phyloP scores from a whole-genome alignment of 1,139 yeast species.

The Yamadazyma pseudoaaseri region DNA sequence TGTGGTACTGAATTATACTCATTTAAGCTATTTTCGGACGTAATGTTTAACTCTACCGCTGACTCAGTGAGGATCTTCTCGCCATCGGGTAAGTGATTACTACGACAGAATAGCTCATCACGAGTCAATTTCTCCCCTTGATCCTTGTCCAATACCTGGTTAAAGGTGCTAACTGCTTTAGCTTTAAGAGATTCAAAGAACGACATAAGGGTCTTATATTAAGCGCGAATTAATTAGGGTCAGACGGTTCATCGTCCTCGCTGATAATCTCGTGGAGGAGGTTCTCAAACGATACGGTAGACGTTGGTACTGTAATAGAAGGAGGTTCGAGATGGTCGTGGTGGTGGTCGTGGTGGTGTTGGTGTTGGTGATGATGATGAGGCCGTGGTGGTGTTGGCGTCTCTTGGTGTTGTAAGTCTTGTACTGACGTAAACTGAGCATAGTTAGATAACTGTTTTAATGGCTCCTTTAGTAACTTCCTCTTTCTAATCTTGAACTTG shows the following conservation, averaged over 20 bases:
- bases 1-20: conserved; percentile 34
- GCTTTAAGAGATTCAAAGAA: conserved; percentile 48
- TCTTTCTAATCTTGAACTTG: conserved; percentile 53
- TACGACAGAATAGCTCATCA: conserved; percentile 68
- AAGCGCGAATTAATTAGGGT: not conserved
- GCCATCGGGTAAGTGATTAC: conserved; percentile 66
- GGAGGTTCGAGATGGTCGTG: not conserved
- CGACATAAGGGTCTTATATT: conserved; percentile 34
- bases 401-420: conserved; percentile 30
- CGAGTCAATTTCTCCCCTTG: conserved; percentile 42
- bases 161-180: conserved; percentile 45
- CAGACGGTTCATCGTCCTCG: conserved; percentile 15
- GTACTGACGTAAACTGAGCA: conserved; percentile 35
- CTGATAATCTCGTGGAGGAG: conserved; percentile 17
- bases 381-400: conserved; percentile 1
- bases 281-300: conserved; percentile 13
- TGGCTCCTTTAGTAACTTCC: conserved; percentile 29
- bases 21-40: conserved; percentile 32
- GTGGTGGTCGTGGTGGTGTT: conserved; percentile 3
- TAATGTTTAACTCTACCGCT: conserved; percentile 64
- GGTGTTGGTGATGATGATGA: conserved; percentile 8
- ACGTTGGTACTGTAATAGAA: not conserved
- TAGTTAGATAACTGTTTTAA: conserved; percentile 46
- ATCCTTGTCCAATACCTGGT: conserved; percentile 41
- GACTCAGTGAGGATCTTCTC: conserved; percentile 68